Evolutionary conservation across 495 filamentous ascomycete species (phyloP).

Genomic region (Bacidia gigantensis): DNA sequence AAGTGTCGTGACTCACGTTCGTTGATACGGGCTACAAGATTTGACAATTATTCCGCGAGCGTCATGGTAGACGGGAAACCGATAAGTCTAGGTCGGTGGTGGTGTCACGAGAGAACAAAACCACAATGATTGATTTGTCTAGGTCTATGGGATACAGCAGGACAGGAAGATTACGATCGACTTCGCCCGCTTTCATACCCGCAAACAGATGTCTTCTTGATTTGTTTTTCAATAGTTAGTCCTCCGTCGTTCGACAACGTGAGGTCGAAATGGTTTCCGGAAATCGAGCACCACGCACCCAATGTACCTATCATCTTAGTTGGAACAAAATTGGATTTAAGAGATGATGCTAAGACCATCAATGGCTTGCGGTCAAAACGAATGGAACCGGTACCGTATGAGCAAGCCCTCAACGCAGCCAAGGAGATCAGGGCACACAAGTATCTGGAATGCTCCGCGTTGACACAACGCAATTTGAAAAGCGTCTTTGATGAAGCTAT

Average conservation of each 20-base stretch:
- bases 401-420: constrained; percentile 67
- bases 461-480: constrained; percentile 92
- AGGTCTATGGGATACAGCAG: constrained; percentile 96
- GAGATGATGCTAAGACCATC: constrained; percentile 73
- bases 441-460: constrained; percentile 95
- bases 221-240: constrained; percentile 98
- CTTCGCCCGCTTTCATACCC: constrained; percentile 93
- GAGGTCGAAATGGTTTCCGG: constrained; percentile 90
- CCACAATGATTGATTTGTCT: too few relatives aligned
- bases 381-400: constrained; percentile 86
- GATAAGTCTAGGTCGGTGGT: constrained; percentile 91
- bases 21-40: constrained; percentile 40
- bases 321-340: constrained; percentile 90
- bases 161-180: constrained; percentile 97
- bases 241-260: constrained; percentile 98
- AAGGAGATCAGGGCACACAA: constrained; percentile 90
- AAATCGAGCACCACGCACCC: constrained; percentile 94
- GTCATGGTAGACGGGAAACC: constrained; percentile 98
- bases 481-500: constrained; percentile 97
- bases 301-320: constrained; percentile 94
- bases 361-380: constrained; percentile 67
- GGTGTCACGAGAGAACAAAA: too few relatives aligned
- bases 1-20: neutral
- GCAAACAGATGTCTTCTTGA: constrained; percentile 96
- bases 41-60: constrained; percentile 97